Base-by-base conservation (phyloP, 192 early-diverging fungal genomes). In the Jimgerdemannia lactiflua region DNA sequence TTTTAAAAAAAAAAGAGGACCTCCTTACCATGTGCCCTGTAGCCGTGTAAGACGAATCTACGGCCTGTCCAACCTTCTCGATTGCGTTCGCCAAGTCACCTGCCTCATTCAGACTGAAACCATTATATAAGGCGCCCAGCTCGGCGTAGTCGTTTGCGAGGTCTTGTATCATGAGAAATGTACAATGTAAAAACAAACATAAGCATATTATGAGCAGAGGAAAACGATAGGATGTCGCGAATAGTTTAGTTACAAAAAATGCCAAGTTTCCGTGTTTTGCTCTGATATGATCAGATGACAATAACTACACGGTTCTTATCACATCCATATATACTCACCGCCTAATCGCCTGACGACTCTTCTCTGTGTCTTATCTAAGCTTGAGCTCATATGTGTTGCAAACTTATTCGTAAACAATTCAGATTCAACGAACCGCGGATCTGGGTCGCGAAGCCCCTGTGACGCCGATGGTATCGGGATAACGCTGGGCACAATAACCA, bases 361-460 rank as follows among this genome's bases (percentile, higher is more conserved):
- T 65, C 91, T 89, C 71, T 96, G 91, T 49, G 88, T 90, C 71
- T 91, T 91, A 72, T 92, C 90, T 42, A 95, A 77, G 54, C 85
- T 86, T 65, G 92, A 89, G 3, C 86, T 83, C 72, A 99, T 92
- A 74, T 96, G 95, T 67, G 91, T 88, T 0, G 90, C 86, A 75
- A 96, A 96, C 71, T 92, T 91, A 82, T 90, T 91, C 29, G 97
- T 98, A 78, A 96, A 99, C 66, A 93, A 90, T 83, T 99, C 95
- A 66, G 95, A 94, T 65, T 94, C 94, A 74, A 93, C 86, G 86
- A 97, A 99, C 67, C 94, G 87, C 42, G 90, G 85, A 79, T 99
- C 96, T 65, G 90, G 85, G 74, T 93, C 88, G 64, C 83, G 82
- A 49, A 93, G 83, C 29, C 82, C 82, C 39, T 89, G 87, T 71